phyloP scores from a whole-genome alignment of 768 basidiomycete genomes.

The Leccinum incarnatum region DNA sequence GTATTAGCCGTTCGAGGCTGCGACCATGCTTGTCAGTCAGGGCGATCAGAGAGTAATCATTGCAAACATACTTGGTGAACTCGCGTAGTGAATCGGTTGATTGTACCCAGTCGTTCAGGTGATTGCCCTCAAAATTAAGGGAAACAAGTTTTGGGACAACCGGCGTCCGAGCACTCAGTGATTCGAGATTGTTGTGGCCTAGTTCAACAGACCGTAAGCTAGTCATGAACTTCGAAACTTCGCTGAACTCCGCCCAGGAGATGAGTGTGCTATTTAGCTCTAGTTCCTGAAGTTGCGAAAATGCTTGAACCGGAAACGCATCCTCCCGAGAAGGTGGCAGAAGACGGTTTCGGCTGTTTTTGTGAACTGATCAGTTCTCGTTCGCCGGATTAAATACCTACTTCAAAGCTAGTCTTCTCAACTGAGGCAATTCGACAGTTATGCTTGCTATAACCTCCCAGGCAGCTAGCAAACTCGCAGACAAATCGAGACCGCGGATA shows the following conservation, averaged over 20 bases:
- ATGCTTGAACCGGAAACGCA: slow-evolving; percentile 38
- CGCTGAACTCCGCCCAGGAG: slow-evolving; percentile 65
- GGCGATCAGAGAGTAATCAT: background rate
- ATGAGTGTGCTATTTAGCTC: slow-evolving; percentile 73
- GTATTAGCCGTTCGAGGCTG: slow-evolving; percentile 60
- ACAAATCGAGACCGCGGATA: slow-evolving; percentile 78
- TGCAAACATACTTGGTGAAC: slow-evolving; percentile 42
- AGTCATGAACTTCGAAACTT: slow-evolving; percentile 52
- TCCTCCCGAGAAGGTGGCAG: slow-evolving; percentile 31
- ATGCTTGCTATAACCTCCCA: slow-evolving; percentile 75
- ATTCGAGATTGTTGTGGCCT: slow-evolving; percentile 62
- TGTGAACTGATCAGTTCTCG: slow-evolving; percentile 16
- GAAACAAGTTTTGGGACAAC: slow-evolving; percentile 36
- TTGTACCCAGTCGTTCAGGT: slow-evolving; percentile 53
- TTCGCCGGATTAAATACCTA: slow-evolving; percentile 40
- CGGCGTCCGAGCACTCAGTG: slow-evolving; percentile 24
- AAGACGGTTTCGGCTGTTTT: slow-evolving; percentile 66
- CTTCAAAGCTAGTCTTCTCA: slow-evolving; percentile 77
- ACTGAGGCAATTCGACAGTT: slow-evolving; percentile 51
- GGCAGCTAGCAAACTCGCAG: slow-evolving; percentile 63
- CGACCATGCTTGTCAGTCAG: slow-evolving; percentile 5
- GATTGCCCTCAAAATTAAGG: slow-evolving; percentile 73
- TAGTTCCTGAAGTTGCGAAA: slow-evolving; percentile 56
- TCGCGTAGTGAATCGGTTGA: slow-evolving; percentile 43
- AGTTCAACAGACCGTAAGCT: slow-evolving; percentile 56